Base-by-base conservation (phyloP, 2,329 filamentous ascomycete species). In the Exophiala spinifera region DNA sequence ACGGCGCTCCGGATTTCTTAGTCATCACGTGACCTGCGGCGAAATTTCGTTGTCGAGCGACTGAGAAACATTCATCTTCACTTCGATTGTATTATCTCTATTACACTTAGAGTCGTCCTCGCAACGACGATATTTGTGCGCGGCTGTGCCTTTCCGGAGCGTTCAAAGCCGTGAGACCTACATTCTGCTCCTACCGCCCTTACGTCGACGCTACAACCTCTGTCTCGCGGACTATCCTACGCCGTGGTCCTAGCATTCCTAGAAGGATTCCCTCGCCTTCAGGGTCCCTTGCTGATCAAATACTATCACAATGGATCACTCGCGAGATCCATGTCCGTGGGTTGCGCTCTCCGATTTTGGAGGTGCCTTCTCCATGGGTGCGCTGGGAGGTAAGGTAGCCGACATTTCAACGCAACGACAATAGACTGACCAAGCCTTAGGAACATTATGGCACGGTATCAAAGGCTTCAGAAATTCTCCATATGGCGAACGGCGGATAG, bases 271-370 rank as follows among this genome's bases (percentile, higher is more conserved):
- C 17, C 39, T 4, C 6, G 15, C 19, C 13, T 17, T 21, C 40
- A 31, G 28, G 17, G 20, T 10, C n/a, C 3, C 31, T 31, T 19
- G 15, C 33, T 33, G 23, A 49, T 25, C 43, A 42, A 37, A 21
- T n/a, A n/a, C 21, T 25, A 14, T 37, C 46, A 56, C 17, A 31
- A 94, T 96, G 88, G 92, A 99, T 84, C 94, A 97, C 80, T 88
- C 89, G 61, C 84, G 94, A 77, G 94, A 97, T 75, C 94, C 94
- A 60, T 97, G 94, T 76, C 94, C 94, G 53, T 97, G 87, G 86
- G 91, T 97, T 69, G 88, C 94, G 63, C 82, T 97, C 64, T 96
- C 91, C 76, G 94, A 99, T 77, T 97, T 97, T 71, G 94, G 94
- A 61, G 94, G 94, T 76, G 94, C 92, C 54, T 96, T 97, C 69